These are phyloP conservation scores for Yarrowia galli DNA, from an alignment of 1,139 yeast genomes.

Conservation along the genomic window DNA sequence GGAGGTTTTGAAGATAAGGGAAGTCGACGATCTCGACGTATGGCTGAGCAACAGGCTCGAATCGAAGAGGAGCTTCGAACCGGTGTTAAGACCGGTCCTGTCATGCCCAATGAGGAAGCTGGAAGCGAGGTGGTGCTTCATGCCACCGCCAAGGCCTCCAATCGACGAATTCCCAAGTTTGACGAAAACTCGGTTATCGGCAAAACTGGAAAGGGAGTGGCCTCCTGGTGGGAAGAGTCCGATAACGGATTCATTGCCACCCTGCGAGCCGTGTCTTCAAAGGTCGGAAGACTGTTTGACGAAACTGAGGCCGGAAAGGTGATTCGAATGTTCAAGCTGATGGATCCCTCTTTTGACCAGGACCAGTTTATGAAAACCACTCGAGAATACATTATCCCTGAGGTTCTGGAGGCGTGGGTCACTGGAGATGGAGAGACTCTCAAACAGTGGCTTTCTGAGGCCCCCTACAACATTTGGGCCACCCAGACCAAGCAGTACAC, in stretches of 20 bases:
- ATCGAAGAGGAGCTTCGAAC: constrained; percentile 64
- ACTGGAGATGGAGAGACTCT: constrained; percentile 86
- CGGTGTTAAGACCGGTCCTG: constrained; percentile 66
- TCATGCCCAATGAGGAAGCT: constrained; percentile 83
- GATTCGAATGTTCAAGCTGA: constrained; percentile 78
- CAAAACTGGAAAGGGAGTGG: constrained; percentile 65
- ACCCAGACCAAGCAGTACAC: constrained; percentile 92
- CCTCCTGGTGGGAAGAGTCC: constrained; percentile 80
- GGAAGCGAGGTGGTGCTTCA: constrained; percentile 86
- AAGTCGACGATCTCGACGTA: constrained; percentile 75
- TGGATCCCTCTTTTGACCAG: constrained; percentile 87
- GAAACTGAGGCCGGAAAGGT: constrained; percentile 98
- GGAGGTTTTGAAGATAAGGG: constrained; percentile 94
- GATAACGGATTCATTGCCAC: constrained; percentile 90
- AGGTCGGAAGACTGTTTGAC: constrained; percentile 86
- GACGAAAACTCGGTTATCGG: constrained; percentile 78
- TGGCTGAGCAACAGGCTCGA: constrained; percentile 50
- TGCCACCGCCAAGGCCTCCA: constrained; percentile 70
- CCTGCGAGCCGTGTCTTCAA: constrained; percentile 79
- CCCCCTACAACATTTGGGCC: constrained; percentile 93
- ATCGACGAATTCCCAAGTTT: constrained; percentile 67
- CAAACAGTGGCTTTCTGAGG: constrained; percentile 94
- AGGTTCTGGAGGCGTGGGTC: constrained; percentile 92
- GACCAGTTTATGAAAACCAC: constrained; percentile 83
- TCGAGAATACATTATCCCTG: constrained; percentile 94